A percentile compares a stretch with the other conserved stretches of the same genome.
These are phyloP conservation scores for Bodo saltans DNA, from an alignment of 78 protist species.

Conservation along the genomic window DNA sequence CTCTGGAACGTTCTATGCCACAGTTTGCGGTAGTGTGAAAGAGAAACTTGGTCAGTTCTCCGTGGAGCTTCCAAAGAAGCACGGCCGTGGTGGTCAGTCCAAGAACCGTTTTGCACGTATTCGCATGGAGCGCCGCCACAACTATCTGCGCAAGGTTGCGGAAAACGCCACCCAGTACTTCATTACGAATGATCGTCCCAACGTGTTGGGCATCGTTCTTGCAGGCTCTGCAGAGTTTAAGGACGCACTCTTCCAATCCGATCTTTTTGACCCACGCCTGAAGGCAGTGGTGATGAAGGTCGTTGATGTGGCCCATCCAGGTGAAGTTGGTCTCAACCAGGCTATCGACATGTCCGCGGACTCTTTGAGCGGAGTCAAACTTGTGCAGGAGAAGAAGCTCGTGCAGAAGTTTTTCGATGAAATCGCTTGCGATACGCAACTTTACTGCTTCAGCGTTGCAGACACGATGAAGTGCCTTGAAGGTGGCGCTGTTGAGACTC, in stretches of 20 bases:
- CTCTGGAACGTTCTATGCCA: conserved; percentile 94
- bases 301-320: conserved; percentile 91
- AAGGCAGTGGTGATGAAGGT: conserved; percentile 73
- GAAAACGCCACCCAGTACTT: conserved; percentile 89
- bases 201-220: conserved; percentile 91
- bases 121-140: conserved; percentile 96
- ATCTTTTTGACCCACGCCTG: conserved; percentile 94
- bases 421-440: conserved; percentile 93
- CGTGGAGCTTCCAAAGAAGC: conserved; percentile 99
- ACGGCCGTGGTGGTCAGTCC: conserved; percentile 99
- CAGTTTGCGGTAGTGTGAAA: conserved; percentile 87
- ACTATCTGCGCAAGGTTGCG: conserved; percentile 94
- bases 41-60: conserved; percentile 88
- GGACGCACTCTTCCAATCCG: conserved; percentile 76
- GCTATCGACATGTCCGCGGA: conserved; percentile 97
- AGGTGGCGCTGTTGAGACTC: conserved; percentile 85
- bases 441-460: conserved; percentile 88
- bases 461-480: conserved; percentile 91
- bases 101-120: conserved; percentile 98
- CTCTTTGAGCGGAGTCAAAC: conserved; percentile 84
- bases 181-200: conserved; percentile 90
- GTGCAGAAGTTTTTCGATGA: conserved; percentile 93
- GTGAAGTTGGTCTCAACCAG: conserved; percentile 98
- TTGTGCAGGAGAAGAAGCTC: conserved; percentile 95
- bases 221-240: conserved; percentile 99